Conservation (phyloP, 2,329 filamentous ascomycete species). For the Fusarium sp. region DNA sequence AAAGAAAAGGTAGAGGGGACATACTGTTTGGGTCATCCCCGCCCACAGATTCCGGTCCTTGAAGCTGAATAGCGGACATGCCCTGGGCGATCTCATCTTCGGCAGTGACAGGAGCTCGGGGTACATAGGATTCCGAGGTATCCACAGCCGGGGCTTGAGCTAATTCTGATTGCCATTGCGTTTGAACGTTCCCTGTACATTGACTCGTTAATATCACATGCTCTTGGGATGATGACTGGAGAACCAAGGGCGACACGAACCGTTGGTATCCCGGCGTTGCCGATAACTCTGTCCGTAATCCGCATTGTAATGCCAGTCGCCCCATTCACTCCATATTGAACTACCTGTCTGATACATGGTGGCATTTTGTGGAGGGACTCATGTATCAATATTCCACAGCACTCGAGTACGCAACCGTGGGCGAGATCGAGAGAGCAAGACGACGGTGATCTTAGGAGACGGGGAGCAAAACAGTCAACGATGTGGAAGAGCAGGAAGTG, state of each 20-base stretch:
- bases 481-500: constrained; percentile 3
- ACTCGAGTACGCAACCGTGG: constrained; percentile 1
- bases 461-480: constrained; percentile 3
- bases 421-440: background rate
- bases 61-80: constrained; percentile 38
- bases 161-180: constrained; percentile 46
- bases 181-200: constrained; percentile 43
- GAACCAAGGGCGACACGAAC: constrained; percentile 38
- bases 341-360: constrained; percentile 47
- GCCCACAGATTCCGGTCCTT: constrained; percentile 34
- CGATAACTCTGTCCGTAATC: constrained; percentile 50
- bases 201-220: constrained; percentile 17
- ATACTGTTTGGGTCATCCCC: constrained; percentile 43
- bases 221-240: background rate
- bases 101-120: constrained; percentile 38
- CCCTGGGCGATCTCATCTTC: constrained; percentile 45
- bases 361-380: constrained; percentile 46
- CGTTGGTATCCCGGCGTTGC: constrained; percentile 47
- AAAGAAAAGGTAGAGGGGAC: constrained; percentile 3
- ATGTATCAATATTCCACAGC: constrained; percentile 19
- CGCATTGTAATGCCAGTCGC: constrained; percentile 50
- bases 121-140: constrained; percentile 26
- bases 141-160: background rate
- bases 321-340: constrained; percentile 44
- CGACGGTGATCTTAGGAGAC: background rate